Conservation (phyloP, 371 early-diverging fungal species). For the Mortierella sp. region DNA sequence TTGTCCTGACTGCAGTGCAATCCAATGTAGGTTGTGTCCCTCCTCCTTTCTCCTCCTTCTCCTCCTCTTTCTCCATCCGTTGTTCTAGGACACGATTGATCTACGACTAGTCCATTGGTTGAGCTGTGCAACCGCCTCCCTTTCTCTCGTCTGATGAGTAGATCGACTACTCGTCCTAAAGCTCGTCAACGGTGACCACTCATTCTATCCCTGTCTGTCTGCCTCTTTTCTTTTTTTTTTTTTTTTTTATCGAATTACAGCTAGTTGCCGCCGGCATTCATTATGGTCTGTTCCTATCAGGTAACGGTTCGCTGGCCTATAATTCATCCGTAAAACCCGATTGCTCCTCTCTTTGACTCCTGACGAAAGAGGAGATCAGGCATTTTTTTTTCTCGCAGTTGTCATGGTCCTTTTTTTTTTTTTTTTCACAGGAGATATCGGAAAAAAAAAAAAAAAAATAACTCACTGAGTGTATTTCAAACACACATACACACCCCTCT, state of each 20-base stretch:
- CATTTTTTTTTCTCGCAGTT: not conserved
- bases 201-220: not conserved
- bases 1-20: conserved; percentile 34
- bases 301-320: conserved; percentile 2
- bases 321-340: too few species aligned
- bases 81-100: not conserved
- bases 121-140: not conserved
- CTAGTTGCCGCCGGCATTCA: conserved; percentile 44
- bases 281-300: conserved; percentile 51
- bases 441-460: too few species aligned
- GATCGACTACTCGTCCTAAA: not conserved
- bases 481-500: too few species aligned
- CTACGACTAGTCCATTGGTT: not conserved
- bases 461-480: too few species aligned
- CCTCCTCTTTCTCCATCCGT: not conserved
- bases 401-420: not conserved
- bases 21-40: conserved; percentile 38
- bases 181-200: not conserved
- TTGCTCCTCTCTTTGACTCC: too few species aligned
- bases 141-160: not conserved
- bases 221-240: not conserved
- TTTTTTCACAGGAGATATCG: too few species aligned
- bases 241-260: conserved; percentile 1
- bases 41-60: not conserved
- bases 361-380: too few species aligned